These are phyloP conservation scores for Secale cereale DNA, from an alignment of 176 grass and related monocot genomes.

Conservation along the genomic window DNA sequence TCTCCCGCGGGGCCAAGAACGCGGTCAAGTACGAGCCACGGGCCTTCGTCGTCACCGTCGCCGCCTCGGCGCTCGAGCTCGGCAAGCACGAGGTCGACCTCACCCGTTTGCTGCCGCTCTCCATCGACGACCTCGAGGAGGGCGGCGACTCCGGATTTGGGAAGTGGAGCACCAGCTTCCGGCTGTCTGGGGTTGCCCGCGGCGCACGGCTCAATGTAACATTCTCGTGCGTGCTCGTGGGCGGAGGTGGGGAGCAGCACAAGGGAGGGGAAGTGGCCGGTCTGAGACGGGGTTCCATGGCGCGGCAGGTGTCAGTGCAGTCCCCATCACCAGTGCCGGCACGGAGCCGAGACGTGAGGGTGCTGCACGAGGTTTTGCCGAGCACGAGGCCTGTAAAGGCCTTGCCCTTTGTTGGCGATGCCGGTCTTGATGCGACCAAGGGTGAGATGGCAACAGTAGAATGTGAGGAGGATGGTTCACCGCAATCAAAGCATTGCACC, in stretches of 20 bases:
- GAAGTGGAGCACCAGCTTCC: conserved; percentile 93
- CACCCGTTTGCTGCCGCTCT: conserved; percentile 67
- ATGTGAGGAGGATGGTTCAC: conserved; percentile 40
- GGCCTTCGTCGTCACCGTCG: conserved; percentile 51
- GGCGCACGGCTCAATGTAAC: conserved; percentile 80
- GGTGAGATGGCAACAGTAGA: conserved; percentile 4
- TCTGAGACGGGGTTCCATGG: conserved; percentile 25
- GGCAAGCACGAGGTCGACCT: conserved; percentile 77
- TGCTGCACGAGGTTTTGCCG: conserved; percentile 79
- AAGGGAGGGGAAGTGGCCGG: conserved; percentile 38
- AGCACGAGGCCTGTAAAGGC: conserved; percentile 45
- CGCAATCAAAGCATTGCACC: conserved; percentile 68
- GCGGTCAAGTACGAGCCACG: conserved; percentile 88
- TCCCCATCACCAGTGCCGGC: conserved; percentile 23
- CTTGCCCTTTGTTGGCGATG: conserved; percentile 11
- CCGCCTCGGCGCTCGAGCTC: conserved; percentile 60
- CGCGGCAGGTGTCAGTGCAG: conserved; percentile 36
- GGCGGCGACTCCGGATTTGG: conserved; percentile 66
- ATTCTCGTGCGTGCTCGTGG: conserved; percentile 59
- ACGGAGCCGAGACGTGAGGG: conserved; percentile 63
- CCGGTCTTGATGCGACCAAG: conserved; percentile 27
- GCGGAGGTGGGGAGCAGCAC: conserved; percentile 21
- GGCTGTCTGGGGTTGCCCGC: conserved; percentile 69
- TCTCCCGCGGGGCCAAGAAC: conserved; percentile 23
- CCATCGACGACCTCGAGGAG: conserved; percentile 72